Percentiles rank a stretch among this genome's conserved stretches.
Conservation (phyloP, 306 rosid species). For the Vicia villosa region DNA sequence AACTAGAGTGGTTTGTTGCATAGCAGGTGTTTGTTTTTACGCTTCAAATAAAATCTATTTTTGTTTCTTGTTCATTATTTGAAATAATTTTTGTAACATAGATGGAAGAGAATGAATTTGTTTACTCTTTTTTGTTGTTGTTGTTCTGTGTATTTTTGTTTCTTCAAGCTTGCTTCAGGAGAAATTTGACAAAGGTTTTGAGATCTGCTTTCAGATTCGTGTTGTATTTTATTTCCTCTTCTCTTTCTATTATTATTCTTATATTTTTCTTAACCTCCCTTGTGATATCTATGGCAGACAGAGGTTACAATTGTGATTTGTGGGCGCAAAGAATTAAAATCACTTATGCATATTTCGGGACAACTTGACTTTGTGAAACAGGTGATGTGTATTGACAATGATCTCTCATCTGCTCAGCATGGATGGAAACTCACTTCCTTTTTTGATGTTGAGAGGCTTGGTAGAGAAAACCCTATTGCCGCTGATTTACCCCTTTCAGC, state of each 20-base stretch:
- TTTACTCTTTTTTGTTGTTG: slow-evolving; percentile 14
- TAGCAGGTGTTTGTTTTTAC: slow-evolving; percentile 66
- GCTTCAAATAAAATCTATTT: not conserved
- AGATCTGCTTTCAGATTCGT: too few species aligned
- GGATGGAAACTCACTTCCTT: slow-evolving; percentile 68
- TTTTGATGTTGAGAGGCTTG: slow-evolving; percentile 67
- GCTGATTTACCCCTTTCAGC: slow-evolving; percentile 81
- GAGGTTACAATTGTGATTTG: slow-evolving; percentile 90
- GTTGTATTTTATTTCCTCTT: not conserved
- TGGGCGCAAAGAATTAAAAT: slow-evolving; percentile 81
- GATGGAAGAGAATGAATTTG: not conserved
- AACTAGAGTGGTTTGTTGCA: slow-evolving; percentile 94
- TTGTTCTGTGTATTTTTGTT: slow-evolving; percentile 8
- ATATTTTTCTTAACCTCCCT: not conserved
- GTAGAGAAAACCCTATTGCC: slow-evolving; percentile 60
- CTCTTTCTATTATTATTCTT: not conserved
- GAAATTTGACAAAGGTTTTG: slow-evolving; percentile 87
- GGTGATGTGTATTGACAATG: slow-evolving; percentile 78
- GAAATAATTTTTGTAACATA: not conserved
- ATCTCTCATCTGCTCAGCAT: slow-evolving; percentile 52
- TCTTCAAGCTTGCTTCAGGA: slow-evolving; percentile 83
- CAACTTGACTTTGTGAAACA: slow-evolving; percentile 78
- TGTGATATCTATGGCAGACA: slow-evolving; percentile 61
- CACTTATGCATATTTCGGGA: slow-evolving; percentile 65
- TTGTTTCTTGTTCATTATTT: not conserved